phyloP scores from a whole-genome alignment of 257 asterid genomes.

The Salvia miltiorrhiza region DNA sequence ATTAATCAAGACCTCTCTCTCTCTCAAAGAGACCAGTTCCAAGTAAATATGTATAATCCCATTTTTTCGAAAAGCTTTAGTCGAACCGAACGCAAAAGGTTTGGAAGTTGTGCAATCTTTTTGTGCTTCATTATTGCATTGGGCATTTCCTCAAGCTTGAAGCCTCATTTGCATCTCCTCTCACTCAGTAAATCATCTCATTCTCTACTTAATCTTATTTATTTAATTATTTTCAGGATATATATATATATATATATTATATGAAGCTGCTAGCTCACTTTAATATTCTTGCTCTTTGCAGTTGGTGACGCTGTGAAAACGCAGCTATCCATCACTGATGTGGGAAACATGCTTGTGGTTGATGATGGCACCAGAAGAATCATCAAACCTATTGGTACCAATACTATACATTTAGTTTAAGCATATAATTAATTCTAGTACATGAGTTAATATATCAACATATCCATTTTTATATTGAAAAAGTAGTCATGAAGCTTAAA shows the following conservation, averaged over 20 bases:
- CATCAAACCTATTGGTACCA: constrained; percentile 1
- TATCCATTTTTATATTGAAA: too few relatives aligned
- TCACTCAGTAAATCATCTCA: constrained; percentile 31
- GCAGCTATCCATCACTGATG: constrained; percentile 27
- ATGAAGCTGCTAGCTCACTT: too few relatives aligned
- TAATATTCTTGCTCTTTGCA: constrained; percentile 5
- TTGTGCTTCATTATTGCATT: constrained; percentile 32
- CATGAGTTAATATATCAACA: too few relatives aligned
- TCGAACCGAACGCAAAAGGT: background rate
- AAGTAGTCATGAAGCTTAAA: too few relatives aligned
- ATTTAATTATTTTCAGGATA: background rate
- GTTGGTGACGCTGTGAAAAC: constrained; percentile 27
- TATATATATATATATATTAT: too few relatives aligned
- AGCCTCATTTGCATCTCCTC: constrained; percentile 28
- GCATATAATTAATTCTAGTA: too few relatives aligned
- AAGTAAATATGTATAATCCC: background rate
- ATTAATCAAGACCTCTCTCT: background rate
- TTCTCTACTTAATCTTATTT: background rate
- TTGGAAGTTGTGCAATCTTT: constrained; percentile 38
- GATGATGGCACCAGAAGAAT: background rate
- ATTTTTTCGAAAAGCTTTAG: background rate
- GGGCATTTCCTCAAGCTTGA: constrained; percentile 35
- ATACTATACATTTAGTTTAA: background rate
- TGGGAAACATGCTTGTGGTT: constrained; percentile 21
- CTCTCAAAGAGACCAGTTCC: background rate